Conservation (phyloP, 345 rosid species). For the Ceriops decandra region DNA sequence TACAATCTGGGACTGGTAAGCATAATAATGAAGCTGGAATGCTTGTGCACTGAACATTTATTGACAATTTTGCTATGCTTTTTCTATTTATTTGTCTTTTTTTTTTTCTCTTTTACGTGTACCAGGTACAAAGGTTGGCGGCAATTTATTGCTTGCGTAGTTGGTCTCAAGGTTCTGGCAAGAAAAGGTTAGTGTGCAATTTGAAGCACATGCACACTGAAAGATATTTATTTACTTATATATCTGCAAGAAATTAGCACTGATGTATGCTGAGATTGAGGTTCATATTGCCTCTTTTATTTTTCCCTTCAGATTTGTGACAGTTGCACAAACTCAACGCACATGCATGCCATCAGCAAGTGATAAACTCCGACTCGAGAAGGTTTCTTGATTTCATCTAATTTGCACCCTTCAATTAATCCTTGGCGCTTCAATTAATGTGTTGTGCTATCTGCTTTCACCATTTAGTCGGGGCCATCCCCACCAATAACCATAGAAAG, state of each 20-base stretch:
- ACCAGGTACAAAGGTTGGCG: constrained; percentile 65
- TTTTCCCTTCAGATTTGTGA: constrained; percentile 58
- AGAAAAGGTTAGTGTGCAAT: constrained; percentile 53
- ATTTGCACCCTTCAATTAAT: constrained; percentile 8
- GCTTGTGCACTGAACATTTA: background rate
- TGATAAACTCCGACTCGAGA: constrained; percentile 71
- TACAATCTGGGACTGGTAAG: too few species aligned
- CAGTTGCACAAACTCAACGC: constrained; percentile 55
- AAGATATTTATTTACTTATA: background rate
- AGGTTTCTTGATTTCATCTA: constrained; percentile 36
- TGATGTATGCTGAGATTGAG: constrained; percentile 3
- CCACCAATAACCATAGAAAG: background rate
- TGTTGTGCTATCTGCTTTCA: background rate
- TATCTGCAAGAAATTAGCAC: constrained; percentile 1
- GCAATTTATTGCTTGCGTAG: constrained; percentile 64
- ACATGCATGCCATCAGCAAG: constrained; percentile 82
- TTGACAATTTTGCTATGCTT: background rate
- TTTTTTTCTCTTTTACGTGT: constrained; percentile 1
- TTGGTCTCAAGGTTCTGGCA: constrained; percentile 66
- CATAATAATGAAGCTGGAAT: background rate
- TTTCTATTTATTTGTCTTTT: background rate
- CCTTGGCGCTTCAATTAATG: background rate
- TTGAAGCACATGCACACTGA: background rate
- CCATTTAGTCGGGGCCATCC: constrained; percentile 7
- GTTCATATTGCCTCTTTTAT: constrained; percentile 8